Conservation (phyloP, 1,139 yeast species). For the Protomyces inundatus region DNA sequence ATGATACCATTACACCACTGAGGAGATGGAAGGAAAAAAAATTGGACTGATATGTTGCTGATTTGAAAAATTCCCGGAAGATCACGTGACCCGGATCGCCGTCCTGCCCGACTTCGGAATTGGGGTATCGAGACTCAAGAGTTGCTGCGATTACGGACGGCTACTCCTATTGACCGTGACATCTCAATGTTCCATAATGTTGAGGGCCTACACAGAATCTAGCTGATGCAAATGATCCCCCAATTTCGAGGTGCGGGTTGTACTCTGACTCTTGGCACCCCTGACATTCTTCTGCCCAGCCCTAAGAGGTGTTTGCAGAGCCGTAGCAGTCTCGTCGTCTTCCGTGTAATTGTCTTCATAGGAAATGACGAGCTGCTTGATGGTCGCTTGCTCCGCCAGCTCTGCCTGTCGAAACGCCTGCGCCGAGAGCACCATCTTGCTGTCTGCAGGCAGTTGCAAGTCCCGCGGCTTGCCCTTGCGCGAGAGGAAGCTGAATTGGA, state of each 20-base stretch:
- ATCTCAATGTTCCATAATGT: too few relatives aligned
- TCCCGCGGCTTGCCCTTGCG: slow-evolving; percentile 31
- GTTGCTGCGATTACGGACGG: too few relatives aligned
- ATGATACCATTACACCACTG: neutral
- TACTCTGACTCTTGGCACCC: neutral
- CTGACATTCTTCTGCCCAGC: neutral
- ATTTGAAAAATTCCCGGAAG: too few relatives aligned
- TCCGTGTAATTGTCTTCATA: slow-evolving; percentile 8
- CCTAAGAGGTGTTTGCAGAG: neutral
- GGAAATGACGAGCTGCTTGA: slow-evolving; percentile 9
- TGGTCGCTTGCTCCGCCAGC: slow-evolving; percentile 6
- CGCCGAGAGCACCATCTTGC: slow-evolving; percentile 1
- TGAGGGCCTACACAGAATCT: neutral
- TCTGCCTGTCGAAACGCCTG: slow-evolving; percentile 7
- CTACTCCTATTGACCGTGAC: too few relatives aligned
- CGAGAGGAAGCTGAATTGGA: slow-evolving; percentile 31
- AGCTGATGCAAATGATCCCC: neutral
- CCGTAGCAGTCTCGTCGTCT: neutral
- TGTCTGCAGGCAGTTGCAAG: slow-evolving; percentile 18
- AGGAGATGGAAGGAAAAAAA: too few relatives aligned
- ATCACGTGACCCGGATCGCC: too few relatives aligned
- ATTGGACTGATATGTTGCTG: too few relatives aligned
- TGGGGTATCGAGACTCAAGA: too few relatives aligned
- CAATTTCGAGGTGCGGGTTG: neutral
- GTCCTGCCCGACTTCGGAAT: too few relatives aligned